phyloP scores from a whole-genome alignment of 2,329 filamentous ascomycete genomes.

The Sordariomycetes sp. region DNA sequence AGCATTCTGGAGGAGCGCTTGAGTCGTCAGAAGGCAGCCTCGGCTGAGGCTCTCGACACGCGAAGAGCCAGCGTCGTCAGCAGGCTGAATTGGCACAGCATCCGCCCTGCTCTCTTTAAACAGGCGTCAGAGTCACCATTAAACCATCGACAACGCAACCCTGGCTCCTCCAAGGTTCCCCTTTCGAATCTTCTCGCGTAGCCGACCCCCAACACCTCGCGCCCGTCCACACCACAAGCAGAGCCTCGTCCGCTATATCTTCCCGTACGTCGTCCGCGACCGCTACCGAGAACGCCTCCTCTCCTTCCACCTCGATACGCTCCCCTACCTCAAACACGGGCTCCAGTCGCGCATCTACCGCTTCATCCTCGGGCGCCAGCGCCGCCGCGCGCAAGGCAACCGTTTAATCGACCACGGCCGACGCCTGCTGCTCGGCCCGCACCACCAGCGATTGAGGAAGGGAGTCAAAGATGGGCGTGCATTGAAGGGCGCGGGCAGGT shows the following conservation, averaged over 20 bases:
- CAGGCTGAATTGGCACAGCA: neutral
- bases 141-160: neutral
- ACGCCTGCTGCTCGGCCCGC: constrained; percentile 34
- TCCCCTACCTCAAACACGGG: constrained; percentile 61
- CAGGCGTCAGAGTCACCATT: neutral
- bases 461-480: constrained; percentile 12
- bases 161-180: constrained; percentile 33
- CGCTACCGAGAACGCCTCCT: constrained; percentile 58
- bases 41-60: neutral
- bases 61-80: no score
- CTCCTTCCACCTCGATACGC: constrained; percentile 63
- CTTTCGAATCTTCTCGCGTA: constrained; percentile 19
- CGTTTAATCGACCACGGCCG: constrained; percentile 36
- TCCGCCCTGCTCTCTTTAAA: neutral
- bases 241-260: constrained; percentile 55
- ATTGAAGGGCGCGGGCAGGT: constrained; percentile 20
- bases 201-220: constrained; percentile 19
- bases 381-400: constrained; percentile 37
- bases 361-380: constrained; percentile 59
- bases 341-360: constrained; percentile 71
- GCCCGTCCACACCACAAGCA: constrained; percentile 31
- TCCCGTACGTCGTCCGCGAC: constrained; percentile 53
- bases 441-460: constrained; percentile 8
- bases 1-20: neutral
- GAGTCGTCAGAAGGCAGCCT: neutral